phyloP scores from a whole-genome alignment of 331 rosid genomes.

The Telfairia occidentalis region DNA sequence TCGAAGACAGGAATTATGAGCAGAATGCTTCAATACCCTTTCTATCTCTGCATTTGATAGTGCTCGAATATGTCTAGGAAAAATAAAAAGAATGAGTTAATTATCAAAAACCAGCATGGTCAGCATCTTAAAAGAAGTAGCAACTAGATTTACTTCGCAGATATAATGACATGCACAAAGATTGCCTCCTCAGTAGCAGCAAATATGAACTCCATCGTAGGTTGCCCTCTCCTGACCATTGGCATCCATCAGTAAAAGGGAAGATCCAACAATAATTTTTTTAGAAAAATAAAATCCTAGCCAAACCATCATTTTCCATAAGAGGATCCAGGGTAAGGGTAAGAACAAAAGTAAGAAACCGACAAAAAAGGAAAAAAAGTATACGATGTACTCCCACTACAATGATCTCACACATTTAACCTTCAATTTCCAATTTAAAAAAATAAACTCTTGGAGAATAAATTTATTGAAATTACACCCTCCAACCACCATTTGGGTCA shows the following conservation, averaged over 20 bases:
- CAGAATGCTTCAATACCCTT: slow-evolving; percentile 49
- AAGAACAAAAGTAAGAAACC: neutral
- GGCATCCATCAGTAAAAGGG: slow-evolving; percentile 23
- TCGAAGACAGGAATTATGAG: slow-evolving; percentile 32
- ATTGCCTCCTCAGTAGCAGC: slow-evolving; percentile 89
- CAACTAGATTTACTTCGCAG: slow-evolving; percentile 53
- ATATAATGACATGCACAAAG: slow-evolving; percentile 66
- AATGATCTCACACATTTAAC: neutral
- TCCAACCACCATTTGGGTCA: neutral
- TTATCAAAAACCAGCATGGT: slow-evolving; percentile 5
- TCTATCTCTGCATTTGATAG: slow-evolving; percentile 65
- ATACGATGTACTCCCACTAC: neutral
- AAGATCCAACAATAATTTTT: slow-evolving; percentile 3
- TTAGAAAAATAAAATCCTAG: neutral
- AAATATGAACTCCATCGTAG: slow-evolving; percentile 73
- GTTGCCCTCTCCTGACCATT: slow-evolving; percentile 79
- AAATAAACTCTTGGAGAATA: neutral
- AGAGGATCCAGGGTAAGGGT: neutral
- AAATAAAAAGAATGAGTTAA: neutral
- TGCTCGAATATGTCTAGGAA: slow-evolving; percentile 61
- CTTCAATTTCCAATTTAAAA: neutral
- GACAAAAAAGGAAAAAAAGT: neutral
- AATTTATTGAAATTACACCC: neutral
- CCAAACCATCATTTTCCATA: neutral
- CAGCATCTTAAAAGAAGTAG: slow-evolving; percentile 12